phyloP scores from a whole-genome alignment of 164 flowering plant species.

The Brasenia schreberi region DNA sequence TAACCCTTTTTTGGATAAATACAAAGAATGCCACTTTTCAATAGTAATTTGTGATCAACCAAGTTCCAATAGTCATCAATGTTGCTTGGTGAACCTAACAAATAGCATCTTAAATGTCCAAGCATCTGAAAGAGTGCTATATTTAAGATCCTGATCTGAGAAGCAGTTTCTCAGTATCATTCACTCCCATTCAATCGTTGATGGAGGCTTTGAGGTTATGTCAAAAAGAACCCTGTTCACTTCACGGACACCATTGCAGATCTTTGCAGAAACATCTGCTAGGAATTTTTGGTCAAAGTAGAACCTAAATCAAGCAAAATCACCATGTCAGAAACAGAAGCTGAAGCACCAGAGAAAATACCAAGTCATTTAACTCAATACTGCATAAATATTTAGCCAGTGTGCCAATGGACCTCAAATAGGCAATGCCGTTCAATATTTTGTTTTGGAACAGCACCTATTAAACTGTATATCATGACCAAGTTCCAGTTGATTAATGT shows the following conservation, averaged over 20 bases:
- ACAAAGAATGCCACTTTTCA: too few species aligned
- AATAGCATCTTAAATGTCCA: too few species aligned
- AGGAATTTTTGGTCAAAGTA: constrained; percentile 80
- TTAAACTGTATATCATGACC: not conserved
- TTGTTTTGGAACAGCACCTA: not conserved
- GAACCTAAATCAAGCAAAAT: constrained; percentile 32
- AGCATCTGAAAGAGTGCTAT: too few species aligned
- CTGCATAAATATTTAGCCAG: not conserved
- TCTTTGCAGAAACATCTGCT: constrained; percentile 63
- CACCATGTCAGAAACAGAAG: too few species aligned
- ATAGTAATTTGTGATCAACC: too few species aligned
- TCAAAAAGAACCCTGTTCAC: constrained; percentile 83
- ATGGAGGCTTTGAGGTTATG: constrained; percentile 96
- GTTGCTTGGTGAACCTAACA: too few species aligned
- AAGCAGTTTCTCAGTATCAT: not conserved
- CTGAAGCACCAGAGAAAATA: constrained; percentile 4
- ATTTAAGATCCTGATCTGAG: not conserved
- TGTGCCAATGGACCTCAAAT: not conserved
- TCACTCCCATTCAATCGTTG: constrained; percentile 92
- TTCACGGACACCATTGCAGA: constrained; percentile 79
- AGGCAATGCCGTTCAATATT: too few species aligned
- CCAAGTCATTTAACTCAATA: not conserved
- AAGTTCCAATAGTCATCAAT: too few species aligned
- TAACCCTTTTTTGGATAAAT: too few species aligned
- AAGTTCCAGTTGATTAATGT: not conserved